Conservation (phyloP, 192 early-diverging fungal species). For the Geranomyces michiganensis region DNA sequence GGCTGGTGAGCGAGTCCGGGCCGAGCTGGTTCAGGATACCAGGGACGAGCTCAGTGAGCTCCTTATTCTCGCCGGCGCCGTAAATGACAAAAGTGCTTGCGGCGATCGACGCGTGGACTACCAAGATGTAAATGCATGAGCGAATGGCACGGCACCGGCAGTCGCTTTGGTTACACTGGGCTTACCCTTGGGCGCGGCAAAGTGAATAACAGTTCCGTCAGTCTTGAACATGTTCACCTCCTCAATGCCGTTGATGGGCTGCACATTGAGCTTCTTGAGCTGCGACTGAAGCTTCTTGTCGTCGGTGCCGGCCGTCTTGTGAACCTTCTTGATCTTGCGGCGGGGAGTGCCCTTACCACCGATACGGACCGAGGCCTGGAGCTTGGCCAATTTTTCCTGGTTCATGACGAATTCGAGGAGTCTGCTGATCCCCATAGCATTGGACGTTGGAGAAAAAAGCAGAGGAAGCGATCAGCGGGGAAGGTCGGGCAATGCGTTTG, state of each 20-base stretch:
- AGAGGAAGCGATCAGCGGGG: no score
- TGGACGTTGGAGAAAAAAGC: no score
- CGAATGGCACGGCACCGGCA: not conserved
- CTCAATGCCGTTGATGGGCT: constrained; percentile 84
- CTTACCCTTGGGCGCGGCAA: constrained; percentile 82
- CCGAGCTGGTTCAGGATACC: constrained; percentile 85
- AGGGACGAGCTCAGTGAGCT: constrained; percentile 78
- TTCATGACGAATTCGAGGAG: constrained; percentile 42
- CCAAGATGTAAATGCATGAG: constrained; percentile 8
- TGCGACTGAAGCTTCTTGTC: constrained; percentile 92
- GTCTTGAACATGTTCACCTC: constrained; percentile 99
- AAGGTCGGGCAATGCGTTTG: no score
- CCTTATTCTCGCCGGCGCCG: constrained; percentile 80
- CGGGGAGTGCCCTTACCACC: constrained; percentile 95
- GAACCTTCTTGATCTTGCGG: constrained; percentile 82
- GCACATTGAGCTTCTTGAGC: constrained; percentile 90
- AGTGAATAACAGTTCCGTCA: constrained; percentile 92
- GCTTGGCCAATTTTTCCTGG: constrained; percentile 90
- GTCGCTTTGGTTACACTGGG: no score
- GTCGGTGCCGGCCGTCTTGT: constrained; percentile 77
- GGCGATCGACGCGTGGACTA: constrained; percentile 77
- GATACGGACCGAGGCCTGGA: constrained; percentile 83
- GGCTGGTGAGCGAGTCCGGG: constrained; percentile 83
- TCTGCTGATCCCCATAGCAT: no score
- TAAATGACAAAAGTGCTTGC: constrained; percentile 96